Base-by-base conservation (phyloP, 768 basidiomycete species). In the Termitomyces sp. region DNA sequence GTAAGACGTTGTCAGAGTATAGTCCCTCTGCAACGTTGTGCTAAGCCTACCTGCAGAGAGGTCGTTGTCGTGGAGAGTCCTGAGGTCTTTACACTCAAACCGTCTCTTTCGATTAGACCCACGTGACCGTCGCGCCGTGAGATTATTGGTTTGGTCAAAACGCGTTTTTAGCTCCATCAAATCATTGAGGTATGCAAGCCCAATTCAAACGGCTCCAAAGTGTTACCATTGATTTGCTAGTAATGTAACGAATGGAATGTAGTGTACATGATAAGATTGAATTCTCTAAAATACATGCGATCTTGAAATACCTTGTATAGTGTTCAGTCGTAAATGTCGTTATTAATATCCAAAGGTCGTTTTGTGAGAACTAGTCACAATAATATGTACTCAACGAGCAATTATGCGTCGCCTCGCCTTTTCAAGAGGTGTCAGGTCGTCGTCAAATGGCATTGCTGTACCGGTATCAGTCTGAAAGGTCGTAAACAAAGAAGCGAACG, bases 401-500 rank as follows among this genome's bases (percentile, higher is more conserved):
- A 6, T 80, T 64, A 76, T 80, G 53, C 85, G 78, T 58, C 81
- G 73, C 33, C 85, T 76, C 36, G 87, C 89, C 63, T 81, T 79
- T 70, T 91, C 89, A 37, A 91, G 72, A 0, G 89, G 89, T 5
- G 88, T 78, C 30, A 91, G 64, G 58, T 81, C 78, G 34, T 87
- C 84, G 37, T 82, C 82, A 37, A 75, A 57, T 52, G 66, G 72
- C 48, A 79, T 67, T 4, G 81, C 82, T 78, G 62, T 57, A 48
- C 33, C 60, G 50, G 58, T 18, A 6, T 71, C 61, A 66, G 58
- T 54, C 20, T 49, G 22, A 31, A 47, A 6, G 13, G 30, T 31
- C 34, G 48, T 7, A 33, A 27, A 61, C 45, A n/a, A 49, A 37
- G 18, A 34, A 31, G 34, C 24, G 12, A 34, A 51, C 16, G 1